Percentiles rank a stretch among this genome's conserved stretches.
Conservation (phyloP, 495 filamentous ascomycete genomes). For the Neurospora sp. region DNA sequence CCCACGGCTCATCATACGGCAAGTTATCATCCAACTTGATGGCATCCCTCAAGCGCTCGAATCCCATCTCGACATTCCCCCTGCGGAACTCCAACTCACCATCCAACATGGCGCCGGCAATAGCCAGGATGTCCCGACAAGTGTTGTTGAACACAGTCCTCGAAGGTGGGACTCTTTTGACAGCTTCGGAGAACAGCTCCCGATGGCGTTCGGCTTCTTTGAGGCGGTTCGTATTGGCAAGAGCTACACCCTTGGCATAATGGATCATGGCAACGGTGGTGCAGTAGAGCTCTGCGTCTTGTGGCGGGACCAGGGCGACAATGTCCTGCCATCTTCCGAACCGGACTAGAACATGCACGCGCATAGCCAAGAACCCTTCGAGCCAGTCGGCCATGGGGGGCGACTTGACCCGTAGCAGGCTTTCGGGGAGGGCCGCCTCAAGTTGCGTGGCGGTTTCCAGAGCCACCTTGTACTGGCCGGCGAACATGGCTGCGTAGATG, state of each 20-base stretch:
- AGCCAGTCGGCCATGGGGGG: conserved; percentile 68
- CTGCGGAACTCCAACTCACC: conserved; percentile 59
- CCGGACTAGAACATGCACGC: conserved; percentile 53
- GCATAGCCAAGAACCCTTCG: conserved; percentile 52
- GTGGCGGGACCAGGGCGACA: conserved; percentile 36
- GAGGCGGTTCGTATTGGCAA: conserved; percentile 42
- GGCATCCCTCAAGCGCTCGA: conserved; percentile 40
- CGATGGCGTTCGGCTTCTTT: conserved; percentile 37
- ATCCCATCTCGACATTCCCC: conserved; percentile 44
- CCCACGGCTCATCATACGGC: conserved; percentile 60
- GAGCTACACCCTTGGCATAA: conserved; percentile 56
- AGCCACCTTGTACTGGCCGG: conserved; percentile 45
- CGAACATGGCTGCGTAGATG: conserved; percentile 64
- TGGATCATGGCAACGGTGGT: conserved; percentile 53
- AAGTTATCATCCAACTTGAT: conserved; percentile 46
- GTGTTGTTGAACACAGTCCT: conserved; percentile 59
- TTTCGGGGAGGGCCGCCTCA: conserved; percentile 46
- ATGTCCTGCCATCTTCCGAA: conserved; percentile 58
- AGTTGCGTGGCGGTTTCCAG: conserved; percentile 44
- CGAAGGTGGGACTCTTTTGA: conserved; percentile 35
- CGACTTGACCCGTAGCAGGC: conserved; percentile 47
- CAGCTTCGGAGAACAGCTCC: conserved; percentile 34
- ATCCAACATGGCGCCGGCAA: conserved; percentile 54
- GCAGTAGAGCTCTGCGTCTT: conserved; percentile 46
- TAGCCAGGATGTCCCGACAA: conserved; percentile 45